phyloP scores from a whole-genome alignment of 305 asterid species.

The Euphrasia arctica region DNA sequence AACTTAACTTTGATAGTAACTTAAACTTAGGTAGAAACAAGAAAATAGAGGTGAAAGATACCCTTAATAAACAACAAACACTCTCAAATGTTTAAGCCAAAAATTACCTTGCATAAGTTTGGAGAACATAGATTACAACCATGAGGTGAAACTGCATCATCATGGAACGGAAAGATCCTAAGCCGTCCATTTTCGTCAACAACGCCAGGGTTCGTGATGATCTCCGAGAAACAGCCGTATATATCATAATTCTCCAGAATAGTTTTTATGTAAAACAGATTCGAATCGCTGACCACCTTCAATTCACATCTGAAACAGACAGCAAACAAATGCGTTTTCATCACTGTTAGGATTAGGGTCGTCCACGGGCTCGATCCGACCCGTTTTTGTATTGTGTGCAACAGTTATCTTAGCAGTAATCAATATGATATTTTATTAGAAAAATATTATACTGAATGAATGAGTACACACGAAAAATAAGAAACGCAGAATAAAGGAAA shows the following conservation, averaged over 20 bases:
- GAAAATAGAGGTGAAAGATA: constrained; percentile 2
- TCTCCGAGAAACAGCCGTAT: constrained; percentile 61
- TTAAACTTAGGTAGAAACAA: too few relatives aligned
- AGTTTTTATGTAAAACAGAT: constrained; percentile 63
- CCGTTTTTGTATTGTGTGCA: too few relatives aligned
- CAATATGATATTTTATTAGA: too few relatives aligned
- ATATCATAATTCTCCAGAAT: constrained; percentile 61
- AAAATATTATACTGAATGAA: too few relatives aligned
- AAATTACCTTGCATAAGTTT: constrained; percentile 75
- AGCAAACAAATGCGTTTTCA: constrained; percentile 11
- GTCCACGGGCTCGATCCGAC: too few relatives aligned
- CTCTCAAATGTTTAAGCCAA: constrained; percentile 1
- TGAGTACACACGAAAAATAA: too few relatives aligned
- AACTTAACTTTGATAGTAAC: too few relatives aligned
- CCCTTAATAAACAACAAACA: neutral
- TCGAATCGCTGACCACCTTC: constrained; percentile 79
- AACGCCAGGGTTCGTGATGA: constrained; percentile 52
- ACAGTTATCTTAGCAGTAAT: too few relatives aligned
- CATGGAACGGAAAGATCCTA: constrained; percentile 54
- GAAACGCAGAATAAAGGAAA: too few relatives aligned
- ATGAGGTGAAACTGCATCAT: constrained; percentile 36
- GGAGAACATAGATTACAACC: constrained; percentile 73
- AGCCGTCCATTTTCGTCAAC: constrained; percentile 52
- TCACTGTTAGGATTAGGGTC: neutral
- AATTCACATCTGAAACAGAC: constrained; percentile 62